These are phyloP conservation scores for Acmispon strigosus DNA, from an alignment of 306 rosid species.

Conservation along the genomic window DNA sequence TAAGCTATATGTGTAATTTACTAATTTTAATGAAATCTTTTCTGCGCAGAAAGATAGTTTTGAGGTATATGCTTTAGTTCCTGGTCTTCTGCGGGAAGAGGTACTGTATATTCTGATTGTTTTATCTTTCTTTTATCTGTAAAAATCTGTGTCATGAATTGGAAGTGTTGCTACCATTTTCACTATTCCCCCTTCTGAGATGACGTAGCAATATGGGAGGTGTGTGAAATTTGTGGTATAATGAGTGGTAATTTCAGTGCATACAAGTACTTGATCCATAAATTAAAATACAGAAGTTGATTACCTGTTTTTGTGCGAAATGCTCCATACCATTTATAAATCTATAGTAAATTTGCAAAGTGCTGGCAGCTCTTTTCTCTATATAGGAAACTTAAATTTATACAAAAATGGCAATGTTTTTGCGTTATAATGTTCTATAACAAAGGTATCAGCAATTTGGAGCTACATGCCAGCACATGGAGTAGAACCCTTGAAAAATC, in stretches of 20 bases:
- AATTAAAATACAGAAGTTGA: background rate
- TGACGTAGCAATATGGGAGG: background rate
- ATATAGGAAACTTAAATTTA: background rate
- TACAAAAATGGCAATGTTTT: background rate
- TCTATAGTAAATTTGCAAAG: background rate
- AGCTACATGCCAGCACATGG: background rate
- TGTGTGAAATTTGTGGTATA: background rate
- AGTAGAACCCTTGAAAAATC: background rate
- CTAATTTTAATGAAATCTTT: constrained; percentile 10
- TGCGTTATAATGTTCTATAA: background rate
- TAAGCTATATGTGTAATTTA: background rate
- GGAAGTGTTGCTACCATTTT: background rate
- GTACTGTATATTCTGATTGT: constrained; percentile 32
- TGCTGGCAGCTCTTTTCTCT: background rate
- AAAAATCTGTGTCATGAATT: constrained; percentile 1
- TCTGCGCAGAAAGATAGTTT: constrained; percentile 87
- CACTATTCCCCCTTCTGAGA: background rate
- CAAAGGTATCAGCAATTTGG: background rate
- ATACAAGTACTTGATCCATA: background rate
- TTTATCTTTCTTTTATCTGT: background rate
- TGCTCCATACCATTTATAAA: background rate
- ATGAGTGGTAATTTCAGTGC: background rate
- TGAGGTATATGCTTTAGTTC: constrained; percentile 96
- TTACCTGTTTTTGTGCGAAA: background rate
- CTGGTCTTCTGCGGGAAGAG: constrained; percentile 99